Base-by-base conservation (phyloP, 1,139 yeast species). In the Debaryomyces sp. region DNA sequence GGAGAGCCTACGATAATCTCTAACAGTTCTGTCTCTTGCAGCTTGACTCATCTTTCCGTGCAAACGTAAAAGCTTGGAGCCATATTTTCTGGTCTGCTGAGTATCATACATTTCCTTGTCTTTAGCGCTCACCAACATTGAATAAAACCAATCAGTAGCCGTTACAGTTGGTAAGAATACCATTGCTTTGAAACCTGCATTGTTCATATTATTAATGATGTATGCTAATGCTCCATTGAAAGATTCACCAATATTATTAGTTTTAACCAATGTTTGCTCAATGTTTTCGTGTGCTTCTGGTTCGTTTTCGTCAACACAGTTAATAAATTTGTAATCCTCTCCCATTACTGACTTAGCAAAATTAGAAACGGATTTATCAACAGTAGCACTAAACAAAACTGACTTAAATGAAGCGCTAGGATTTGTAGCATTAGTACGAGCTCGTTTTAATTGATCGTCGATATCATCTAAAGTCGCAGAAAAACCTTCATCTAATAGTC, bases 311-410 rank as follows among this genome's bases (percentile, higher is more conserved):
- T 83, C 84, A 44, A 88, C 89, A 48, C 96, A 89, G 66, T 91
- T 92, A 51, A 92, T 79, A 59, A 79, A 85, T 46, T 78, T 74
- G 61, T 82, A 89, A 44, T 80, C 73, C n/a, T 71, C 66, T 43
- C 88, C 87, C 62, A 90, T 82, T 52, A 86, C 84, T 24, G 72
- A 67, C 50, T 74, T 71, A 18, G 97, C 96, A 66, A 91, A 82
- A 5, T 70, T 63, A 46, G 80, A 75, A 29, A 91, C 95, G 43
- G 78, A 75, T 24, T 79, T 73, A 62, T 87, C 92, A 55, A 91
- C 81, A 23, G 98, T 92, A 26, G 98, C 98, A 60, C 96, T 88
- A 63, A 89, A 92, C 56, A 92, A 74, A 58, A 90, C 71, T 23
- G 92, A 84, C 59, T 86, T 89, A 55, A 80, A 73, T 3, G 59